A percentile compares a stretch with the other conserved stretches of the same genome.
Evolutionary conservation across 495 filamentous ascomycete genomes (phyloP).

Genomic region (Talaromyces wortmannii): DNA sequence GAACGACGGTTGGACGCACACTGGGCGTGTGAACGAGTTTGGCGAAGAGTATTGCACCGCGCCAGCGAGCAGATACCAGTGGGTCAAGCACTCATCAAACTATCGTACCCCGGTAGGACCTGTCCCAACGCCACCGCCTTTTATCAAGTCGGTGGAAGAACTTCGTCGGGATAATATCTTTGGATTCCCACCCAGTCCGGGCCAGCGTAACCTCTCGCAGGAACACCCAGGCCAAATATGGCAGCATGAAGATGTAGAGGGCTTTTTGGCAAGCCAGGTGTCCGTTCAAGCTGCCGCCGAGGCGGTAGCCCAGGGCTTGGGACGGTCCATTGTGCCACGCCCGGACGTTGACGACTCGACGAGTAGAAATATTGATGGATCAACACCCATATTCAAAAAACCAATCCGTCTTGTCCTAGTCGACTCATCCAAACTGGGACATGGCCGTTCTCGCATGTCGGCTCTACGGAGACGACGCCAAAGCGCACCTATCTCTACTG

Average conservation of each 20-base stretch:
- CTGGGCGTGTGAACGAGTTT: conserved; percentile 24
- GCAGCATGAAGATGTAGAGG: background rate
- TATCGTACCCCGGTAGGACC: conserved; percentile 5
- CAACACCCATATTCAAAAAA: background rate
- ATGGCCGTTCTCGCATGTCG: background rate
- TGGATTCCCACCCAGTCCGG: conserved; percentile 33
- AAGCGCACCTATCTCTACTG: background rate
- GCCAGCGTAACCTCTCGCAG: conserved; percentile 28
- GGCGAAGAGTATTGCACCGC: conserved; percentile 28
- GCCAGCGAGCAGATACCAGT: conserved; percentile 11
- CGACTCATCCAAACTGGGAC: conserved; percentile 2
- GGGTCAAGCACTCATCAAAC: conserved; percentile 9
- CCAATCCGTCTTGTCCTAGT: conserved; percentile 2
- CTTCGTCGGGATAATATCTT: conserved; percentile 21
- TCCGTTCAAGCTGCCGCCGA: background rate
- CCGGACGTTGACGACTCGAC: no score
- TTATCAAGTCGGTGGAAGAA: conserved; percentile 20
- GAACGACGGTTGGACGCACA: conserved; percentile 24
- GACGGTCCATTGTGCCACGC: no score
- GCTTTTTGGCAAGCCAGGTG: background rate
- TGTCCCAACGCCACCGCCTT: conserved; percentile 24
- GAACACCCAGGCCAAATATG: background rate
- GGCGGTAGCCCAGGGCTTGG: background rate
- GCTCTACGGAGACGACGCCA: background rate
- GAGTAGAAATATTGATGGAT: background rate